Conservation (phyloP, 2,329 filamentous ascomycete genomes). For the Sclerotinia borealis region DNA sequence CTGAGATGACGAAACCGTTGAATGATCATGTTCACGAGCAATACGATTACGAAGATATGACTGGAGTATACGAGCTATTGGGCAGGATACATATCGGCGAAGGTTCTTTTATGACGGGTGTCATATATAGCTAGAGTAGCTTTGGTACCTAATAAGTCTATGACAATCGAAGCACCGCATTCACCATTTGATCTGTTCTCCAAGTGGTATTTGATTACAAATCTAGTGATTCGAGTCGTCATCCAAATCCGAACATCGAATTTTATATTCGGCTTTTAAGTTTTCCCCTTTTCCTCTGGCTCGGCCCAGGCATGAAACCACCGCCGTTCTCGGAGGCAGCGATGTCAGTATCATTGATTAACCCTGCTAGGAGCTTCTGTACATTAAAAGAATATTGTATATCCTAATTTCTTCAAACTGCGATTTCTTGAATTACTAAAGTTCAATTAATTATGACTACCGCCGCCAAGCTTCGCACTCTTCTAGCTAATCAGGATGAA, state of each 20-base stretch:
- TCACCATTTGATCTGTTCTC: neutral
- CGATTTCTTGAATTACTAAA: neutral
- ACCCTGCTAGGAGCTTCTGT: neutral
- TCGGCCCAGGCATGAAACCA: neutral
- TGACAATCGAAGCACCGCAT: neutral
- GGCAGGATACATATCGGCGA: neutral
- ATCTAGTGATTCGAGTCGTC: neutral
- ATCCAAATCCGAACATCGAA: neutral
- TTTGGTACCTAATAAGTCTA: neutral
- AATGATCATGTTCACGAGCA: neutral
- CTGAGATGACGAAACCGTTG: constrained; percentile 13
- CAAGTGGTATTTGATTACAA: neutral
- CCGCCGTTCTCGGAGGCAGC: neutral
- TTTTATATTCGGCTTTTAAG: neutral
- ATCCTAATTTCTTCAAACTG: neutral
- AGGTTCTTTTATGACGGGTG: neutral
- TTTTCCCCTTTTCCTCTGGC: neutral
- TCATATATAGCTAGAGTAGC: neutral
- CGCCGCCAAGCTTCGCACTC: constrained; percentile 11
- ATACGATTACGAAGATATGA: neutral
- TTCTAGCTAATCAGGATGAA: constrained; percentile 19
- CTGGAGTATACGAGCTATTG: neutral
- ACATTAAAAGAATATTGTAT: neutral
- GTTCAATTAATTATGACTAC: neutral
- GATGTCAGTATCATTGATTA: neutral